Conservation (phyloP, 768 basidiomycete genomes). For the Termitomyces sp. region DNA sequence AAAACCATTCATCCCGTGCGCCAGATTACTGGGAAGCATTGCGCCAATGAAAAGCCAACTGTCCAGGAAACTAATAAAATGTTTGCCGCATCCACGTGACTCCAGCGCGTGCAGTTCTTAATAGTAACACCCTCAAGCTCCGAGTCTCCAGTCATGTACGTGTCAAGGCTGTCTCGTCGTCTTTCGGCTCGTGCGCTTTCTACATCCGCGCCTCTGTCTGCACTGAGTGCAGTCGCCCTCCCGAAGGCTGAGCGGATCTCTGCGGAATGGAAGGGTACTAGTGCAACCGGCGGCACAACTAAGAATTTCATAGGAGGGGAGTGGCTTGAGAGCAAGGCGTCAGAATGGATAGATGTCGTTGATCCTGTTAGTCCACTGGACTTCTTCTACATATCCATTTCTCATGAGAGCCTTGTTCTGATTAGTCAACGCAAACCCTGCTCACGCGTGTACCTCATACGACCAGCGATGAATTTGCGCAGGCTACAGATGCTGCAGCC, state of each 20-base stretch:
- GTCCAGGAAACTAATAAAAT: constrained; percentile 1
- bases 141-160: constrained; percentile 23
- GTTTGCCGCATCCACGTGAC: constrained; percentile 17
- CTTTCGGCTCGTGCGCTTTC: constrained; percentile 34
- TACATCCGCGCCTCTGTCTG: constrained; percentile 40
- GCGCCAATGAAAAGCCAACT: constrained; percentile 1
- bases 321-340: constrained; percentile 78
- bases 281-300: constrained; percentile 78
- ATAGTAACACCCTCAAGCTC: not conserved
- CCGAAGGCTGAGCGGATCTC: constrained; percentile 69
- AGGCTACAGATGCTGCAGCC: constrained; percentile 80
- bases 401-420: constrained; percentile 1
- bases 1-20: constrained; percentile 27
- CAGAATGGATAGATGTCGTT: constrained; percentile 80
- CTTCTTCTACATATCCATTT: not conserved
- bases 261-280: constrained; percentile 83
- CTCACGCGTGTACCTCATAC: constrained; percentile 91
- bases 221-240: constrained; percentile 52
- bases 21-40: constrained; percentile 20
- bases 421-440: constrained; percentile 84
- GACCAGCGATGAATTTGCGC: constrained; percentile 72
- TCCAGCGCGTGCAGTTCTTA: constrained; percentile 5
- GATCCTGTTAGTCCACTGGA: constrained; percentile 70
- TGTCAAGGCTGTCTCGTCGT: constrained; percentile 28
- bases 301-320: constrained; percentile 92